A percentile compares a stretch with the other conserved stretches of the same genome.
Evolutionary conservation across 169 alveolate genomes (phyloP).

Genomic region (Plasmodium gaboni): DNA sequence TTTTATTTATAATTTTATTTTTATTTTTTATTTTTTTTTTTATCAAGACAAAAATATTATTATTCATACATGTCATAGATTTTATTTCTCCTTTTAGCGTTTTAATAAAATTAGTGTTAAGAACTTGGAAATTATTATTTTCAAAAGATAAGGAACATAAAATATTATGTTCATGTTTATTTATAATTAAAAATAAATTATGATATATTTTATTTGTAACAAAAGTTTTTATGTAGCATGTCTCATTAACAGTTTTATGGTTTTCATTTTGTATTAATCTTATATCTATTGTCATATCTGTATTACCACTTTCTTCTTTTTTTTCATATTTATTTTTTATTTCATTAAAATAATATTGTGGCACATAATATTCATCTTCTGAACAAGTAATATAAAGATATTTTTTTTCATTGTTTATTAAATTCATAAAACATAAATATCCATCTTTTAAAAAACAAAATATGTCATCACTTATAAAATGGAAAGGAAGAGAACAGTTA

Average conservation of each 20-base stretch:
- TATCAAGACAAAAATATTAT: conserved; percentile 15
- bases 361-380: conserved; percentile 4
- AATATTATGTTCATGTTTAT: neutral
- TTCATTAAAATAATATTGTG: neutral
- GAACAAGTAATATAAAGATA: conserved; percentile 18
- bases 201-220: conserved; percentile 17
- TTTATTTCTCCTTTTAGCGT: conserved; percentile 14
- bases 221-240: conserved; percentile 21
- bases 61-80: conserved; percentile 4
- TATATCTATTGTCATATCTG: neutral
- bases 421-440: conserved; percentile 32
- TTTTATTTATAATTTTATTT: neutral
- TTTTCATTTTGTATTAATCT: neutral
- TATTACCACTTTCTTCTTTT: neutral
- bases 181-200: conserved; percentile 27
- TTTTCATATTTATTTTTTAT: neutral
- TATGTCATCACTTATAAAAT: conserved; percentile 29
- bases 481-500: conserved; percentile 12
- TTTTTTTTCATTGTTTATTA: conserved; percentile 32
- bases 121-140: conserved; percentile 9
- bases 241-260: neutral
- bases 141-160: conserved; percentile 26
- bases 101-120: conserved; percentile 11
- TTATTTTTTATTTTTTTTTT: conserved; percentile 10
- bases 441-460: conserved; percentile 37